Conservation (phyloP, 345 rosid genomes). For the Acer campestre region DNA sequence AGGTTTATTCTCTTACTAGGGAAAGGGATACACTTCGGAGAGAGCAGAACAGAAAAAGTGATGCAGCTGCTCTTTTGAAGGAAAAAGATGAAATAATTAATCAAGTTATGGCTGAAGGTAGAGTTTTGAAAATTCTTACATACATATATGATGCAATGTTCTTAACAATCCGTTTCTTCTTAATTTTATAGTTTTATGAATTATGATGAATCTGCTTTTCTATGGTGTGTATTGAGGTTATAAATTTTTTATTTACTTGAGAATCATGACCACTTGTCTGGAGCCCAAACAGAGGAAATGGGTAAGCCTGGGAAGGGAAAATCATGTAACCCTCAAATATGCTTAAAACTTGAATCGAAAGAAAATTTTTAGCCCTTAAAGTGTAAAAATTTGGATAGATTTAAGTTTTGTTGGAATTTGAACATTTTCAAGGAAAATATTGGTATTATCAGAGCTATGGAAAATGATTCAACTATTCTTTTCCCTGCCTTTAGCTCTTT, state of each 20-base stretch:
- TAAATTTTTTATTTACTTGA: not conserved
- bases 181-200: constrained; percentile 6
- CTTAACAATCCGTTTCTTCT: constrained; percentile 1
- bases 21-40: constrained; percentile 98
- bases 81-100: constrained; percentile 98
- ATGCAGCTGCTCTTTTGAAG: constrained; percentile 96
- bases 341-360: not conserved
- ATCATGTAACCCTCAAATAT: not conserved
- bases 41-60: constrained; percentile 92
- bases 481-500: not conserved
- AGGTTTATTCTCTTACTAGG: constrained; percentile 96
- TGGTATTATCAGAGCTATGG: not conserved
- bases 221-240: not conserved
- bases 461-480: not conserved
- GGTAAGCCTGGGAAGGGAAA: not conserved
- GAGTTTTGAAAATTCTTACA: constrained; percentile 27
- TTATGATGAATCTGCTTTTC: constrained; percentile 5
- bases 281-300: not conserved
- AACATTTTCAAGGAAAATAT: not conserved
- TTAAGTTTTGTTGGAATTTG: not conserved
- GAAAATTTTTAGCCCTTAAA: not conserved
- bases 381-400: not conserved
- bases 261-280: not conserved
- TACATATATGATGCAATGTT: not conserved
- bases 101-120: constrained; percentile 99